Conservation (phyloP, 768 basidiomycete genomes). For the Punctularia strigosozonata region DNA sequence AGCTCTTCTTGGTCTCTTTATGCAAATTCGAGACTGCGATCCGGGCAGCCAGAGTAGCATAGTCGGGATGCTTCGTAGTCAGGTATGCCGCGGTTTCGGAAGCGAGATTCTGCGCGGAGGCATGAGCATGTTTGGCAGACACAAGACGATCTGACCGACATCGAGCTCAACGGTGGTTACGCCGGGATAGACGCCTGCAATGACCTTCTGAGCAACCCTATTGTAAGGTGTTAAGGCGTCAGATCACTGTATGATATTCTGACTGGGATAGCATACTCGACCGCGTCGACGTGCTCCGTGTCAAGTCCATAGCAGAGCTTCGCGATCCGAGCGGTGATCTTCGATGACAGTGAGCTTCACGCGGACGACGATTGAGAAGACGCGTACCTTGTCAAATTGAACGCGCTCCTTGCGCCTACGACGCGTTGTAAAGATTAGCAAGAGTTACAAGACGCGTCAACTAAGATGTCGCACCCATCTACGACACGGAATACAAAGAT, state of each 20-base stretch:
- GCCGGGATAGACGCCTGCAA: conserved; percentile 86
- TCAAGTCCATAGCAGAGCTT: conserved; percentile 97
- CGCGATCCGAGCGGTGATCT: conserved; percentile 82
- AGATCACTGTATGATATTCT: neutral
- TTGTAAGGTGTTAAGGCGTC: neutral
- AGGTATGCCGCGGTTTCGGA: conserved; percentile 96
- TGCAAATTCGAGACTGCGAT: conserved; percentile 98
- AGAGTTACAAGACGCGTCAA: conserved; percentile 3
- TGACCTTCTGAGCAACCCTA: conserved; percentile 87
- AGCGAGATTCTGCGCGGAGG: conserved; percentile 65
- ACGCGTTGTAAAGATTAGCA: conserved; percentile 9
- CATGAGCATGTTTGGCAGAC: neutral
- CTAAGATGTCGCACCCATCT: conserved; percentile 14
- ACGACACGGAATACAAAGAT: conserved; percentile 19
- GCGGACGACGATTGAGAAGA: neutral
- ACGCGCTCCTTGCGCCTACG: conserved; percentile 79
- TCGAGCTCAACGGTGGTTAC: conserved; percentile 97
- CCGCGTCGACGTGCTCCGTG: conserved; percentile 81
- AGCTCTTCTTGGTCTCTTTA: conserved; percentile 98
- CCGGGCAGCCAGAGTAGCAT: conserved; percentile 94
- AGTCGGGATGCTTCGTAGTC: conserved; percentile 95
- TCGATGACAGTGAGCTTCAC: conserved; percentile 1
- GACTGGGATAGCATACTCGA: conserved; percentile 74
- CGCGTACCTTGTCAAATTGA: conserved; percentile 79
- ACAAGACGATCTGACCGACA: conserved; percentile 33